Evolutionary conservation across 78 protist genomes (phyloP).

Genomic region (Polysphondylium violaceum): DNA sequence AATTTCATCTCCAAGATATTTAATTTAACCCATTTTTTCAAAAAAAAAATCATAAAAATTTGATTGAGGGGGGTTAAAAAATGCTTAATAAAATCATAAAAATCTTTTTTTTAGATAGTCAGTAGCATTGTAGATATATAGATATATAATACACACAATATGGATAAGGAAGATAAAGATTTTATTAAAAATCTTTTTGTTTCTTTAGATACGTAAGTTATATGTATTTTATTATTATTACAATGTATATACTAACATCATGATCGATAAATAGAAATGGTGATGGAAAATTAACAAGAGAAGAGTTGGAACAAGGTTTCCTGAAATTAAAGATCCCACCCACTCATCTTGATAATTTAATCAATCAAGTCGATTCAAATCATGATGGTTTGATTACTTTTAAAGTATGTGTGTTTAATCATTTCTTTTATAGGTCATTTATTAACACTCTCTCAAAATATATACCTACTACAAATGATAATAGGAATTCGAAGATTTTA

Average conservation of each 20-base stretch:
- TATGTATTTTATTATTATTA: background rate
- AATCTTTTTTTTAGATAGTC: too few species aligned
- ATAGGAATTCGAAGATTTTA: constrained; percentile 52
- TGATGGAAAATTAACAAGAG: constrained; percentile 41
- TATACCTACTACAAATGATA: background rate
- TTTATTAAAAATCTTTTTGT: constrained; percentile 25
- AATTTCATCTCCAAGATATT: too few species aligned
- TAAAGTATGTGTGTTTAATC: constrained; percentile 16
- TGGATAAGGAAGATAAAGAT: constrained; percentile 16
- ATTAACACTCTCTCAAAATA: background rate
- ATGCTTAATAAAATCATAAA: too few species aligned
- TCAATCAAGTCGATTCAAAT: constrained; percentile 13
- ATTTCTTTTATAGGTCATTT: background rate
- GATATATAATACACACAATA: too few species aligned
- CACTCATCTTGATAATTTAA: constrained; percentile 8
- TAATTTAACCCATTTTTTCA: too few species aligned
- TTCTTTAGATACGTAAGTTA: background rate
- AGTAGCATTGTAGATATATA: too few species aligned
- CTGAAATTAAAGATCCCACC: constrained; percentile 52
- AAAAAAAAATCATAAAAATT: too few species aligned
- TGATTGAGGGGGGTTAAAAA: too few species aligned
- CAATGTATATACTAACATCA: background rate
- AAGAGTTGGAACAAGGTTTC: constrained; percentile 58
- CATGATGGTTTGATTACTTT: constrained; percentile 38
- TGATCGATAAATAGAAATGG: background rate